Evolutionary conservation across 73 alveolate genomes (phyloP).

Genomic region (Paramecium tetraurelia): DNA sequence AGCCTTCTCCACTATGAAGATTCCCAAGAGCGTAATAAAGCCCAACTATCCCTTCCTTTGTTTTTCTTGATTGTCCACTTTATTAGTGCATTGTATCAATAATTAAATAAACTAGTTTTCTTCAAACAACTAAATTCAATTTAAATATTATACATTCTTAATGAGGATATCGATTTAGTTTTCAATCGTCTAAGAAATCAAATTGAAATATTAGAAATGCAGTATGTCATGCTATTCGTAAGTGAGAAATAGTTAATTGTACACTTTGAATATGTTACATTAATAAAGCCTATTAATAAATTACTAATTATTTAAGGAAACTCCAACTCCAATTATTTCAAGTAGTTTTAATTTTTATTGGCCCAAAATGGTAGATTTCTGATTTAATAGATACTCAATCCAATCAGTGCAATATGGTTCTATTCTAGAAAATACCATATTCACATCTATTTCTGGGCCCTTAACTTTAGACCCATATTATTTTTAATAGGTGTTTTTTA

Average conservation of each 20-base stretch:
- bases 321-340: background rate
- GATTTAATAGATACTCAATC: background rate
- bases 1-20: background rate
- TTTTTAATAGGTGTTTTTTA: background rate
- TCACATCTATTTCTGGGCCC: background rate
- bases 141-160: background rate
- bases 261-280: background rate
- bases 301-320: background rate
- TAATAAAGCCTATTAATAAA: background rate
- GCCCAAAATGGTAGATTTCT: background rate
- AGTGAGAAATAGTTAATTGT: background rate
- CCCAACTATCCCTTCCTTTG: slow-evolving; percentile 17
- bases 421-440: background rate
- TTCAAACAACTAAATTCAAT: background rate
- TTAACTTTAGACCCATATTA: background rate
- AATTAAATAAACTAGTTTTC: background rate
- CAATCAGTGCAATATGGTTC: background rate
- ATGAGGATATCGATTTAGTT: background rate
- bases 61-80: background rate
- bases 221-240: background rate
- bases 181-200: background rate
- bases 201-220: background rate
- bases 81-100: background rate
- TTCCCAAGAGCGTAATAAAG: background rate
- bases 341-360: background rate